Conservation (phyloP, 495 filamentous ascomycete species). For the Talaromyces ruber region DNA sequence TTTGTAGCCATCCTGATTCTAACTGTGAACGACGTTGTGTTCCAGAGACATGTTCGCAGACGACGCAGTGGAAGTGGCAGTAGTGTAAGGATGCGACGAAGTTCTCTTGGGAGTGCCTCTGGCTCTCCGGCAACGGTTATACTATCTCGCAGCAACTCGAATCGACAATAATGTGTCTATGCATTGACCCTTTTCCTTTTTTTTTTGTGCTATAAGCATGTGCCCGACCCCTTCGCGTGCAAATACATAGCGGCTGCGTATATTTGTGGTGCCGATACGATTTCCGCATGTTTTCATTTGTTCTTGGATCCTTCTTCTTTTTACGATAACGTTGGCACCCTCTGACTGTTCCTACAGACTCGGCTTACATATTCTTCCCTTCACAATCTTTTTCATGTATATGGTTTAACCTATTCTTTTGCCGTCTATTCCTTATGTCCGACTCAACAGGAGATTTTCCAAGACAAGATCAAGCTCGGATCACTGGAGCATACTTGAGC, state of each 20-base stretch:
- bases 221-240: conserved; percentile 22
- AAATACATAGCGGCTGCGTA: conserved; percentile 36
- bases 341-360: not conserved
- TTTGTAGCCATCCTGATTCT: conserved; percentile 43
- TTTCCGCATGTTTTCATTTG: conserved; percentile 17
- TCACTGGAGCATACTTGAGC: conserved; percentile 18
- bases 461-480: conserved; percentile 4
- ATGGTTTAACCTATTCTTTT: conserved; percentile 36
- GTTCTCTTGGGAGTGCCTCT: conserved; percentile 19
- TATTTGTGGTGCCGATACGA: conserved; percentile 13
- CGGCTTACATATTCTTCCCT: conserved; percentile 3
- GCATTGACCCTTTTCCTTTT: conserved; percentile 11
- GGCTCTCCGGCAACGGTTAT: conserved; percentile 31
- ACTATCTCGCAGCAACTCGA: conserved; percentile 41
- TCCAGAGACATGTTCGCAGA: conserved; percentile 39
- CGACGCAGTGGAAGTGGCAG: conserved; percentile 40
- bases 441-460: conserved; percentile 6
- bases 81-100: conserved; percentile 35
- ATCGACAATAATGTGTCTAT: conserved; percentile 19
- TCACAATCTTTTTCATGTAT: conserved; percentile 34
- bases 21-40: conserved; percentile 41
- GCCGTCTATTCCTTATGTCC: not conserved
- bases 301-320: not conserved
- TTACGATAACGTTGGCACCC: not conserved
- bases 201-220: conserved; percentile 14